These are phyloP conservation scores for Stromatinia cepivora DNA, from an alignment of 2,329 filamentous ascomycete genomes.

Conservation along the genomic window DNA sequence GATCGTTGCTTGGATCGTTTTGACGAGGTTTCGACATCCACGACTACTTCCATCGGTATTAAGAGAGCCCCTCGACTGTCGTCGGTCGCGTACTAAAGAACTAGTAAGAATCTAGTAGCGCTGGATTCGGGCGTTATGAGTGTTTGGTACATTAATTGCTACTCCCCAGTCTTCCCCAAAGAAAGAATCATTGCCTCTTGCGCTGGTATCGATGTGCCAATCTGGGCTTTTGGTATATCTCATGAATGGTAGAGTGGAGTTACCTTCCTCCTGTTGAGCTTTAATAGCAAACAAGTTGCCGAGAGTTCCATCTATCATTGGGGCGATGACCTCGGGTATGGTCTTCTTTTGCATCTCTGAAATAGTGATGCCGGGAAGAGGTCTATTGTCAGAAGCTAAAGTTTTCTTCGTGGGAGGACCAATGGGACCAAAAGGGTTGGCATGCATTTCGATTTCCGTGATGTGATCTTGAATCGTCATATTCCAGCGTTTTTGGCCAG, in stretches of 20 bases:
- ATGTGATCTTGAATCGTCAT: constrained; percentile 36
- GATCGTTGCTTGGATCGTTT: not conserved
- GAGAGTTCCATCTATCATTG: constrained; percentile 36
- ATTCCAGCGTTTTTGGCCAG: constrained; percentile 35
- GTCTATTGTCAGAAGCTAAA: constrained; percentile 24
- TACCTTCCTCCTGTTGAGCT: constrained; percentile 26
- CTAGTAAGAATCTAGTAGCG: not conserved
- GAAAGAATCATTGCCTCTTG: constrained; percentile 34
- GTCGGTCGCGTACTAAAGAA: not conserved
- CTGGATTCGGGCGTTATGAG: not conserved
- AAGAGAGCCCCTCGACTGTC: not conserved
- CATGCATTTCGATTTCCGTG: constrained; percentile 28
- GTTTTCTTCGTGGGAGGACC: constrained; percentile 28
- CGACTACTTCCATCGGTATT: not conserved
- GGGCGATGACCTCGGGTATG: constrained; percentile 29
- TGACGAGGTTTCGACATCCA: not conserved
- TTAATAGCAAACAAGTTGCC: constrained; percentile 36
- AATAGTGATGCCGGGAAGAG: constrained; percentile 26
- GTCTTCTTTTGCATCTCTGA: constrained; percentile 35
- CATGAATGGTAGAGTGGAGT: constrained; percentile 30
- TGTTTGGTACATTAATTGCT: not conserved
- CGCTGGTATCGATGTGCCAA: constrained; percentile 34
- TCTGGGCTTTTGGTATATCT: constrained; percentile 30
- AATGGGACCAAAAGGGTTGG: constrained; percentile 29
- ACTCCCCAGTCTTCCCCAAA: constrained; percentile 40